Evolutionary conservation across 345 rosid species (phyloP).

Genomic region (Pistacia vera): DNA sequence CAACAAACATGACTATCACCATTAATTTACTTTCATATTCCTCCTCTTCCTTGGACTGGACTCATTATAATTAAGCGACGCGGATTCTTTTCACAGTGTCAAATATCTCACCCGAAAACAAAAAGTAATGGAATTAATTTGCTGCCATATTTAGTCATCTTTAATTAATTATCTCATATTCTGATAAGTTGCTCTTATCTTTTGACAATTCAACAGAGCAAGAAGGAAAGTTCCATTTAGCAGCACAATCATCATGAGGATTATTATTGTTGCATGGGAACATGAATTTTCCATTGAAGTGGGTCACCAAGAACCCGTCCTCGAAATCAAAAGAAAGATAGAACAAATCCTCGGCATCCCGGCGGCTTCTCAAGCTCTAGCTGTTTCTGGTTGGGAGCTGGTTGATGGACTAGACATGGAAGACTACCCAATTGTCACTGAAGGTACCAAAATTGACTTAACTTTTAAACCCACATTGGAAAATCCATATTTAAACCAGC

Average conservation of each 20-base stretch:
- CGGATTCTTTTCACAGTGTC: not conserved
- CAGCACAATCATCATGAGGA: slow-evolving; percentile 41
- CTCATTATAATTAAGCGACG: not conserved
- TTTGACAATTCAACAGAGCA: not conserved
- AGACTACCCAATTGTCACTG: slow-evolving; percentile 74
- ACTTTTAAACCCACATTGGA: slow-evolving; percentile 35
- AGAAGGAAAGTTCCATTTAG: not conserved
- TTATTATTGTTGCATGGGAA: slow-evolving; percentile 45
- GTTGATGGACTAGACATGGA: slow-evolving; percentile 90
- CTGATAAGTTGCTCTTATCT: not conserved
- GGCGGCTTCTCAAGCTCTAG: not conserved
- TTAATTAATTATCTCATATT: not conserved
- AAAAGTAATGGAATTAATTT: too few species aligned
- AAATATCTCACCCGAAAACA: too few species aligned
- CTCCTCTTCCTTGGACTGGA: not conserved
- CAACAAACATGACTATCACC: not conserved
- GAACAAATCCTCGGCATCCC: slow-evolving; percentile 39
- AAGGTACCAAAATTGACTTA: slow-evolving; percentile 76
- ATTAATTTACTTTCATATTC: not conserved
- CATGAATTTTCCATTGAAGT: slow-evolving; percentile 60
- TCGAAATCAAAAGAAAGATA: slow-evolving; percentile 60
- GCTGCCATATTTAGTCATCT: too few species aligned
- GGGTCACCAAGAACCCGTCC: slow-evolving; percentile 54
- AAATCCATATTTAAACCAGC: slow-evolving; percentile 6
- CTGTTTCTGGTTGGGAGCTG: slow-evolving; percentile 68